Conservation (phyloP, 1,284 basidiomycete genomes). For the Fomitopsis betulina region DNA sequence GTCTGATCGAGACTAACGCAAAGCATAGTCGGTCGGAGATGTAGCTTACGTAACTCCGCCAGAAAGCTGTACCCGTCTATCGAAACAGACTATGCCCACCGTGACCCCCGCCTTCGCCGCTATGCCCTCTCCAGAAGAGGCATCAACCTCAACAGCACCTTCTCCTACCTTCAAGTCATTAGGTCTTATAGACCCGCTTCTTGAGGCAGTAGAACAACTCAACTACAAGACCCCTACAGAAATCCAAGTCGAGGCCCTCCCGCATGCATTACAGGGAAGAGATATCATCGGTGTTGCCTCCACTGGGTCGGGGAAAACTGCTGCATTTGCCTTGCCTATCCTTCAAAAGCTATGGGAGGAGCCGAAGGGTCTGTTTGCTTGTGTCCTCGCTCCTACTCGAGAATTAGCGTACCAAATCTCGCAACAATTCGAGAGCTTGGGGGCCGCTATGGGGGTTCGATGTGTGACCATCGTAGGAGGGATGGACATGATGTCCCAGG, state of each 20-base stretch:
- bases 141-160: slow-evolving; percentile 46
- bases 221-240: slow-evolving; percentile 88
- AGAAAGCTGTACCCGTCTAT: too few species aligned
- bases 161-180: slow-evolving; percentile 56
- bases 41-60: too few species aligned
- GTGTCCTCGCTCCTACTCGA: slow-evolving; percentile 92
- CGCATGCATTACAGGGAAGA: slow-evolving; percentile 84
- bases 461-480: slow-evolving; percentile 94
- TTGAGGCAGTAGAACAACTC: slow-evolving; percentile 81
- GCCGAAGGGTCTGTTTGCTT: slow-evolving; percentile 90
- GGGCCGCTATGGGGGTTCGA: slow-evolving; percentile 91
- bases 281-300: slow-evolving; percentile 98
- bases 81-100: too few species aligned
- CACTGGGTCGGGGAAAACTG: slow-evolving; percentile 98
- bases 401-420: slow-evolving; percentile 99
- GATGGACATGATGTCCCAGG: slow-evolving; percentile 91
- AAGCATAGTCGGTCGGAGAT: too few species aligned
- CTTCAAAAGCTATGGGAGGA: slow-evolving; percentile 97
- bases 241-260: slow-evolving; percentile 89
- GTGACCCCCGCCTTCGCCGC: neutral
- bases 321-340: slow-evolving; percentile 95
- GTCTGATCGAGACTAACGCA: too few species aligned
- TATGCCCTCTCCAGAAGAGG: slow-evolving; percentile 47
- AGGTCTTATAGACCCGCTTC: slow-evolving; percentile 86
- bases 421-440: slow-evolving; percentile 92